These are phyloP conservation scores for Aureobasidium sp. DNA, from an alignment of 2,329 filamentous ascomycete species.

Conservation along the genomic window DNA sequence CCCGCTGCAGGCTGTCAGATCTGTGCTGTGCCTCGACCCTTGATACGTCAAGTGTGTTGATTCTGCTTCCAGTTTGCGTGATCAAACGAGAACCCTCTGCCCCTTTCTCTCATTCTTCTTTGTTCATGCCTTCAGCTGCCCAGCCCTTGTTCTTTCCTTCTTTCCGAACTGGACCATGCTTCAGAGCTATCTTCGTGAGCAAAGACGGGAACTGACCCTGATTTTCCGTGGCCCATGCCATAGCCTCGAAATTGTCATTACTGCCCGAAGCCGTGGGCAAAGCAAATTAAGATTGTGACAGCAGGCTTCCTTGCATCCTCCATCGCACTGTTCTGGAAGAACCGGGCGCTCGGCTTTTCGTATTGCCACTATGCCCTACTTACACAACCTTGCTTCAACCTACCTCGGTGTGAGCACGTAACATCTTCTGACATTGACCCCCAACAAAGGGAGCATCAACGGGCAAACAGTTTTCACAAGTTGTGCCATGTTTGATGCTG, in stretches of 20 bases:
- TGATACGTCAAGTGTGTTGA: slow-evolving; percentile 7
- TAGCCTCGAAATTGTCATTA: slow-evolving; percentile 3
- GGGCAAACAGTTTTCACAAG: not conserved
- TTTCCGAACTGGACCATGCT: slow-evolving; percentile 3
- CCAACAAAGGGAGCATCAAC: not conserved
- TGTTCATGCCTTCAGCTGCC: slow-evolving; percentile 6
- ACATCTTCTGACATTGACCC: not conserved
- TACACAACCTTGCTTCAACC: slow-evolving; percentile 13
- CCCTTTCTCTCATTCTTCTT: not conserved
- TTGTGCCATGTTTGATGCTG: not conserved
- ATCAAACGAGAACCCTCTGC: slow-evolving; percentile 11
- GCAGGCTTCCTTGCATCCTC: slow-evolving; percentile 14
- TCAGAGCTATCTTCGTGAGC: not conserved
- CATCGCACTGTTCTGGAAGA: slow-evolving; percentile 12
- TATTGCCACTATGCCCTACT: slow-evolving; percentile 11
- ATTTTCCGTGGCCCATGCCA: slow-evolving; percentile 9
- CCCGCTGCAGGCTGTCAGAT: slow-evolving; percentile 15
- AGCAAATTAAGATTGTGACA: slow-evolving; percentile 13
- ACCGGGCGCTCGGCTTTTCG: slow-evolving; percentile 3
- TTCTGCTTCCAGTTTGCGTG: not conserved
- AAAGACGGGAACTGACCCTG: not conserved
- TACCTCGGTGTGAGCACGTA: not conserved
- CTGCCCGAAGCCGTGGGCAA: not conserved
- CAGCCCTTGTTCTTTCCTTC: not conserved
- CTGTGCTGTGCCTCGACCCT: slow-evolving; percentile 4